Base-by-base conservation (phyloP, 1,139 yeast genomes). In the Suhomyces yuchorum region DNA sequence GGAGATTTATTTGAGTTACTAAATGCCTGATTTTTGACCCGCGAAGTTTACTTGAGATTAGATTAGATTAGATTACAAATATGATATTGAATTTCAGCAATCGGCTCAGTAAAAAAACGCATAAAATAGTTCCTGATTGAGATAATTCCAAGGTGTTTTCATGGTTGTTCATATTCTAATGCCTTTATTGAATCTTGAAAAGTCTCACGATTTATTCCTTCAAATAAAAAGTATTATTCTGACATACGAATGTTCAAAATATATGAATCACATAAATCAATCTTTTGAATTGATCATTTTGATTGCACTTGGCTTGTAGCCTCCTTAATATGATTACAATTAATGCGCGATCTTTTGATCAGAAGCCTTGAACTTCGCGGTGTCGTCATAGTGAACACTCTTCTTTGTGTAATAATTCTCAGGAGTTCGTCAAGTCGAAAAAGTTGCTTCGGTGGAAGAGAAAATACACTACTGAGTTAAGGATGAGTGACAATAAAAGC, bases 1-100 rank as follows among this genome's bases (percentile, higher is more conserved):
- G 98, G 97, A 18, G 91, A 85, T 54, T 70, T 92, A 45, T 85
- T 71, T 55, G 92, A 86, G 59, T 63, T 84, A 32, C 37, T 47
- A 15, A 18, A 15, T 8, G 9, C 19, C 23, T 20, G 7, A 20
- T 14, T 12, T 18, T 19, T 6, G 7, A 14, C 19, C 23, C 2
- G 18, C 4, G 12, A 33, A 9, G 4, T 26, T 26, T 26, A n/a
- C 14, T 9, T 26, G 8, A 12, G 14, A 26, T 11, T 26, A 26
- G 30, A 26, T 11, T 26, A 26, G 14, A 26, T 11, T 26, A 26
- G 30, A 26, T 12, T 20, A 20, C 7, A 20, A 20, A 20, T 20
- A 20, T 20, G 23, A 20, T 20, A 20, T 20, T 20, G 23, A 7
- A 20, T 5, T 20, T 20, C 7, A 20, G 7, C 23, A 4, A 4